Evolutionary conservation across 371 early-diverging fungal species (phyloP), one percentile per base, ranked within the genome.

Genomic region (Haplosporangium sp.): DNA sequence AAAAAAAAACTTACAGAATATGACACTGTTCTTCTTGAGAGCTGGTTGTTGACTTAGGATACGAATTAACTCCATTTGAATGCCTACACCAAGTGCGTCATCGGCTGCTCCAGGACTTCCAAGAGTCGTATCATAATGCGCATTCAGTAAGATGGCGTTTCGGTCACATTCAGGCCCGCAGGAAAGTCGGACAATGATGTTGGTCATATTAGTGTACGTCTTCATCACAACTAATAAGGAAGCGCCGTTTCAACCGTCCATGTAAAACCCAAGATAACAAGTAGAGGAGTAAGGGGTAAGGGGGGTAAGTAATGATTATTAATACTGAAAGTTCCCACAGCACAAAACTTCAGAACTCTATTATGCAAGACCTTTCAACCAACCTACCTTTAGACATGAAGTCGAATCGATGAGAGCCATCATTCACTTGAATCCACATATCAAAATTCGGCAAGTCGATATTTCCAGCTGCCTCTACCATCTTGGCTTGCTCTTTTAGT

Each of bases 31-130:
- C 79, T 85, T 84, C 74, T 84, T 85, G 45, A 75, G 74, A 0
- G 84, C 71, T 47, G 85, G 76, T n/a, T 85, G 77, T 63, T 81
- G 85, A 47, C 88, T 86, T 56, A 94, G 63, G 6, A 92, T 82
- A 37, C 93, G 92, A 44, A 92, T 86, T 61, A 90, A 68, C 61
- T 94, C 94, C 65, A 94, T 84, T 92, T 93, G 92, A 61, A 94
- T 88, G 27, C 91, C 92, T 3, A 88, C 86, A 34, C 91, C 90
- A 17, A 89, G 88, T 7, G 89, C 93, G 79, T 92, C 94, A 73
- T 94, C 94, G 0, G 89, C 86, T 8, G 91, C 89, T 53, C 89
- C 89, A 3, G 89, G 89, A 34, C 86, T 86, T 7, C 88, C 89
- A 4, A 88, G 76, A 3, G 89, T 91, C 1, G 92, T 89, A 74